phyloP scores from a whole-genome alignment of 2,329 filamentous ascomycete genomes.

The Diaporthe ilicicola region DNA sequence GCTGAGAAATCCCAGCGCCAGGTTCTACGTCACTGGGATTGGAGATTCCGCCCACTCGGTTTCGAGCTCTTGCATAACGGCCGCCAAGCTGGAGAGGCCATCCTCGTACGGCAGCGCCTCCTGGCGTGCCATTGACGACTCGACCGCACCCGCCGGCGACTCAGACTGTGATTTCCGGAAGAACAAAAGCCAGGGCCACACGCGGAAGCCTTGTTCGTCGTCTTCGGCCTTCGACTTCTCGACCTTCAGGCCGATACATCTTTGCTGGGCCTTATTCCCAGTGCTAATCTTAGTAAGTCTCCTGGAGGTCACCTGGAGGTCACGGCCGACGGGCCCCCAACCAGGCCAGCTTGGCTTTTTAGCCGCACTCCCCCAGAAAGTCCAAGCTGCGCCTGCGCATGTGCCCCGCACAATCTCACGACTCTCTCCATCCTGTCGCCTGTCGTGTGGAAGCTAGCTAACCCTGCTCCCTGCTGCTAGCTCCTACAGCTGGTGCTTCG shows the following conservation, averaged over 20 bases:
- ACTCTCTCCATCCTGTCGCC: conserved; percentile 24
- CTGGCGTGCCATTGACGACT: conserved; percentile 40
- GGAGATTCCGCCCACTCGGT: conserved; percentile 20
- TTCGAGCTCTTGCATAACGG: conserved; percentile 47
- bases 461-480: conserved; percentile 47
- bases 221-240: conserved; percentile 12
- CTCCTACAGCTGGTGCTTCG: conserved; percentile 61
- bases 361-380: conserved; percentile 29
- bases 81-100: conserved; percentile 35
- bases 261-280: conserved; percentile 42
- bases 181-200: conserved; percentile 24
- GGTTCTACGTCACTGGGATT: conserved; percentile 23
- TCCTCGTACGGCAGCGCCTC: conserved; percentile 38
- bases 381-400: conserved; percentile 30
- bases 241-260: conserved; percentile 39
- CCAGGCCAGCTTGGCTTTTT: conserved; percentile 35
- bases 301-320: conserved; percentile 10
- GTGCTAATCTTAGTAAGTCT: conserved; percentile 44
- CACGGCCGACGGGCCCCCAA: conserved; percentile 25
- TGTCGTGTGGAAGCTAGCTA: conserved; percentile 37
- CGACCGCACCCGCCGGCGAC: conserved; percentile 32
- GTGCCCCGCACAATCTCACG: conserved; percentile 34
- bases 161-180: conserved; percentile 33
- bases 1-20: conserved; percentile 7
- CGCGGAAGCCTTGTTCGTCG: conserved; percentile 8